Conservation (phyloP, 2,329 filamentous ascomycete species). For the Aureobasidium sp. region DNA sequence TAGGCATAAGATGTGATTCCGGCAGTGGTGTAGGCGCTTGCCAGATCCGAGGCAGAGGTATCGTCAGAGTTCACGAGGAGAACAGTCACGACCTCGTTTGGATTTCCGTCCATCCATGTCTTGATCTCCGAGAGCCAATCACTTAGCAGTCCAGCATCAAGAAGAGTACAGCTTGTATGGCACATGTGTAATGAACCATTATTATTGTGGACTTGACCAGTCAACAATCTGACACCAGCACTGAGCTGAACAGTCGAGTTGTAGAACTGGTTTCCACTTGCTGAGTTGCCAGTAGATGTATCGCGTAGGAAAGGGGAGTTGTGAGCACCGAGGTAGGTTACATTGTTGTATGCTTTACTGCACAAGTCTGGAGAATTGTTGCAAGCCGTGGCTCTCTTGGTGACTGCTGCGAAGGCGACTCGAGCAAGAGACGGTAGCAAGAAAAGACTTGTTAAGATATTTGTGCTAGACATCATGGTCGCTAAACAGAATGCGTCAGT, state of each 20-base stretch:
- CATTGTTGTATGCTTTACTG: constrained; percentile 61
- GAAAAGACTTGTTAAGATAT: constrained; percentile 3
- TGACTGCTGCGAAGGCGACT: constrained; percentile 2
- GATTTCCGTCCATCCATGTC: constrained; percentile 61
- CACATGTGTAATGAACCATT: constrained; percentile 53
- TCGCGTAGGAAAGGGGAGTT: constrained; percentile 67
- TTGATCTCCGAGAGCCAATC: constrained; percentile 59
- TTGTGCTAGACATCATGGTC: constrained; percentile 6
- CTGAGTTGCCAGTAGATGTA: constrained; percentile 51
- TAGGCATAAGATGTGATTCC: constrained; percentile 59
- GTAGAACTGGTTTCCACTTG: constrained; percentile 66
- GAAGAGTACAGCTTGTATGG: constrained; percentile 59
- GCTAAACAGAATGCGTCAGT: background rate
- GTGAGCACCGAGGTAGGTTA: constrained; percentile 73
- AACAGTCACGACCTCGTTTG: constrained; percentile 69
- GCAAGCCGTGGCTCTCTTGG: constrained; percentile 40
- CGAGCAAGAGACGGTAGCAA: constrained; percentile 14
- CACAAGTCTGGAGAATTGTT: constrained; percentile 77
- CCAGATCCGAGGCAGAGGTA: constrained; percentile 49
- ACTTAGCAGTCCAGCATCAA: constrained; percentile 61
- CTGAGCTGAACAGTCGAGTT: constrained; percentile 65
- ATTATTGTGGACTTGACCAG: constrained; percentile 59
- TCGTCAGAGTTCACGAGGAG: constrained; percentile 65
- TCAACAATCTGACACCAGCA: constrained; percentile 63
- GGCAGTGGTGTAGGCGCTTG: constrained; percentile 48